These are phyloP conservation scores for Taphrina flavorubra DNA, from an alignment of 1,139 yeast species.

Conservation along the genomic window DNA sequence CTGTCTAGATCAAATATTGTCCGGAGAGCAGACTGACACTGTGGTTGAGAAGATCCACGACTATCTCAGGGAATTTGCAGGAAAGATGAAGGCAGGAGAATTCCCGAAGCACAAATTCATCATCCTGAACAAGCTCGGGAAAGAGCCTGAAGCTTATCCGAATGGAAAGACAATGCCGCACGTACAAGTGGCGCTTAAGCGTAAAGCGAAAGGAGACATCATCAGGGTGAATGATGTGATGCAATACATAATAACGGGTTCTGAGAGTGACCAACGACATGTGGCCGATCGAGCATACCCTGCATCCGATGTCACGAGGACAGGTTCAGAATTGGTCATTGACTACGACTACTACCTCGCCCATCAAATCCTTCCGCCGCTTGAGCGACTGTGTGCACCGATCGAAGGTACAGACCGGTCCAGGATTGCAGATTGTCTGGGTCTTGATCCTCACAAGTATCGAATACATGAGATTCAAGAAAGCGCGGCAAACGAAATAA, in stretches of 20 bases:
- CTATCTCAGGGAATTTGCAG: conserved; percentile 67
- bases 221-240: conserved; percentile 89
- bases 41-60: conserved; percentile 76
- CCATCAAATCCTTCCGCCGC: conserved; percentile 88
- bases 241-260: conserved; percentile 75
- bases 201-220: conserved; percentile 78
- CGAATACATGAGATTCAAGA: conserved; percentile 50
- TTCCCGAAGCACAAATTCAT: conserved; percentile 63
- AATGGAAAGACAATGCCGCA: conserved; percentile 84
- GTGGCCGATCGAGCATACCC: conserved; percentile 48
- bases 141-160: conserved; percentile 54
- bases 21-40: conserved; percentile 77
- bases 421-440: conserved; percentile 75
- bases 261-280: conserved; percentile 51
- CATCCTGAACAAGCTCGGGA: conserved; percentile 53
- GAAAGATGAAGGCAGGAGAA: conserved; percentile 65
- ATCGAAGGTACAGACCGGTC: conserved; percentile 86
- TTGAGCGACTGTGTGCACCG: conserved; percentile 82
- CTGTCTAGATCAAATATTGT: conserved; percentile 72
- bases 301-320: conserved; percentile 47
- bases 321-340: conserved; percentile 58
- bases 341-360: conserved; percentile 82
- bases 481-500: conserved; percentile 58
- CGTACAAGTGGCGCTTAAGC: conserved; percentile 86
- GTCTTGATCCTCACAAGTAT: conserved; percentile 73